These are phyloP conservation scores for Amanita fuliginea DNA, from an alignment of 768 basidiomycete genomes.

Conservation along the genomic window DNA sequence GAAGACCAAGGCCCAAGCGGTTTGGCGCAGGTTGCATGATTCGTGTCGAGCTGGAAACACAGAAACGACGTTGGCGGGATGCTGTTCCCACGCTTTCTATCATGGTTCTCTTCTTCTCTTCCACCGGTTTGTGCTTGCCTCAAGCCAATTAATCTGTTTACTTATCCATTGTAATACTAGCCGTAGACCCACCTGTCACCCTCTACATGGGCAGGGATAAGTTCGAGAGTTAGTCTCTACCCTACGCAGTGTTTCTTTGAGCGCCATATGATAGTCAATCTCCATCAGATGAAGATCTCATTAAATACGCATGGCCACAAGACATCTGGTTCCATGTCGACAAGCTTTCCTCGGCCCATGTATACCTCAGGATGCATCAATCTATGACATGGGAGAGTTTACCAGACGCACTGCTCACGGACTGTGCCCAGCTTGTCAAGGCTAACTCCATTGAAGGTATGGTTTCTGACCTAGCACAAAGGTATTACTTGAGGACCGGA, in stretches of 20 bases:
- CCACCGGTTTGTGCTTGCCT: conserved; percentile 21
- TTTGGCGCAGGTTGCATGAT: conserved; percentile 62
- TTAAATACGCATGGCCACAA: conserved; percentile 84
- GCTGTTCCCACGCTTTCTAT: neutral
- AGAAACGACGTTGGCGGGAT: neutral
- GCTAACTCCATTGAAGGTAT: conserved; percentile 92
- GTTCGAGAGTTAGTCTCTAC: conserved; percentile 64
- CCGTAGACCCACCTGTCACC: conserved; percentile 47
- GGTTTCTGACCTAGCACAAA: conserved; percentile 14
- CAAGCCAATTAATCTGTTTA: neutral
- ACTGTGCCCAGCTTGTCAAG: conserved; percentile 94
- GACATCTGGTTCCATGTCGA: conserved; percentile 97
- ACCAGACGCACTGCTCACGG: conserved; percentile 63
- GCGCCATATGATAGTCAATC: too few relatives aligned
- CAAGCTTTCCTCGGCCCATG: conserved; percentile 93
- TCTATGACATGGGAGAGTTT: conserved; percentile 85
- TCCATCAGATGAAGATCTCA: conserved; percentile 80
- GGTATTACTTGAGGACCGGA: neutral
- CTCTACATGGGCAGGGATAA: conserved; percentile 98
- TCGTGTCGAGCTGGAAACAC: neutral
- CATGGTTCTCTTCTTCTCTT: conserved; percentile 49
- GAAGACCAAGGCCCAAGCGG: conserved; percentile 80
- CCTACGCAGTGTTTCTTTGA: neutral
- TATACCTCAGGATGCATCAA: conserved; percentile 84
- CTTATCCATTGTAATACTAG: conserved; percentile 22